Conservation (phyloP, 345 rosid genomes). For the Eucalyptus tenuipes region DNA sequence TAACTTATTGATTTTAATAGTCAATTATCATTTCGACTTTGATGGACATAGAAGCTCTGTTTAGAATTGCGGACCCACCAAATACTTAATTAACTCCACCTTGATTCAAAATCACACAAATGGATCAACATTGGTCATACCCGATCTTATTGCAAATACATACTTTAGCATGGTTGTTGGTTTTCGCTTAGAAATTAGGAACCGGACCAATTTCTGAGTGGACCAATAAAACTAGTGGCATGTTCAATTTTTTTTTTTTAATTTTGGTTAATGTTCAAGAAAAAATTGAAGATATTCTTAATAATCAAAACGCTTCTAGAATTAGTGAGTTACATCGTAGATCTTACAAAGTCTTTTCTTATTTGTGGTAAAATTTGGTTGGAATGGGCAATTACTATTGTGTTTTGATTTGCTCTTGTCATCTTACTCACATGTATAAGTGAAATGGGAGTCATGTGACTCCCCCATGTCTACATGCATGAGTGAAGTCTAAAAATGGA, state of each 20-base stretch:
- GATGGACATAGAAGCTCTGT: not conserved
- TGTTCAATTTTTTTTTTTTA: not conserved
- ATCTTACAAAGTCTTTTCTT: no score
- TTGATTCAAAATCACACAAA: no score
- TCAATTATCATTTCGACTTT: not conserved
- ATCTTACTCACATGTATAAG: no score
- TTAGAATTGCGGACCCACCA: not conserved
- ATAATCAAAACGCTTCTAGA: not conserved
- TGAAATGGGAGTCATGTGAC: no score
- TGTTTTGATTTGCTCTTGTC: not conserved
- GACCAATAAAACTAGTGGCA: not conserved
- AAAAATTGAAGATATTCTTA: not conserved
- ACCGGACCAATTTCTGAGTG: not conserved
- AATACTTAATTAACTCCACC: not conserved
- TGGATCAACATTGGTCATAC: no score
- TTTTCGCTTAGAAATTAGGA: no score
- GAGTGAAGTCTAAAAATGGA: no score
- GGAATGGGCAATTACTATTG: not conserved
- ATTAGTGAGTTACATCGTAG: not conserved
- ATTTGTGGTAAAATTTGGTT: not conserved
- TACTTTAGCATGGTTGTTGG: fast-evolving
- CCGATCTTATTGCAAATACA: not conserved
- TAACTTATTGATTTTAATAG: fast-evolving
- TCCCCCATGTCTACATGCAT: no score
- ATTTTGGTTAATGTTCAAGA: not conserved